Base-by-base conservation (phyloP, 805 yeast species). In the Cyberlindnera saturnus region DNA sequence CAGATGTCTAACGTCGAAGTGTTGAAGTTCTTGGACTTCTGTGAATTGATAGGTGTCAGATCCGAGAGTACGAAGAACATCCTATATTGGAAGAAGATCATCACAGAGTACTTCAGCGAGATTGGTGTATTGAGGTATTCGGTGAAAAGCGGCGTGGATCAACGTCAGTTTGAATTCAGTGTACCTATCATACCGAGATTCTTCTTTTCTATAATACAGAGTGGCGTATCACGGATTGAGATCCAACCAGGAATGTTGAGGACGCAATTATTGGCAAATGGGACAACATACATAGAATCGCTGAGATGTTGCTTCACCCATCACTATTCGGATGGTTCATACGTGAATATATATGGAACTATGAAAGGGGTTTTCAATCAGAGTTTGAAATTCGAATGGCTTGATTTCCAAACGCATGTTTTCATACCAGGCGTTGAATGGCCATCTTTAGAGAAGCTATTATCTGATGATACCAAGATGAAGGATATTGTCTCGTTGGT, bases 301-400 rank as follows among this genome's bases (percentile, higher is more conserved):
- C 68, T 77, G 11, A 65, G 77, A 36, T 66, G 74, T 31, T 63
- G 74, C 1, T 61, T 74, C 37, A 66, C 74, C 15, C 74, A 71
- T 50, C 69, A 74, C 60, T 85, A 79, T 56, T 61, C 66, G 2
- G 95, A 86, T 61, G 95, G 93, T 0, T 80, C 90, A 3, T 73
- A 73, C 51, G 78, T 85, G 8, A 72, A 76, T 9, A 74, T 82
- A 38, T 68, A 70, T 44, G 86, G 91, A 0, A 76, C 75, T 16
- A 62, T 81, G 34, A 78, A 79, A 48, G 76, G 85, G 9, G 67
- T 78, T 6, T 74, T 87, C 64, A 81, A 78, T 55, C 67, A 81
- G 29, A 74, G 72, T 41, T 65, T 86, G 47, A 73, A 76, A 49
- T 74, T 88, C 26, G 95, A 86, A 50, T 83, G 85, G 78, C 59